Evolutionary conservation across 768 basidiomycete genomes (phyloP).

Genomic region (Rhodotorula toruloides): DNA sequence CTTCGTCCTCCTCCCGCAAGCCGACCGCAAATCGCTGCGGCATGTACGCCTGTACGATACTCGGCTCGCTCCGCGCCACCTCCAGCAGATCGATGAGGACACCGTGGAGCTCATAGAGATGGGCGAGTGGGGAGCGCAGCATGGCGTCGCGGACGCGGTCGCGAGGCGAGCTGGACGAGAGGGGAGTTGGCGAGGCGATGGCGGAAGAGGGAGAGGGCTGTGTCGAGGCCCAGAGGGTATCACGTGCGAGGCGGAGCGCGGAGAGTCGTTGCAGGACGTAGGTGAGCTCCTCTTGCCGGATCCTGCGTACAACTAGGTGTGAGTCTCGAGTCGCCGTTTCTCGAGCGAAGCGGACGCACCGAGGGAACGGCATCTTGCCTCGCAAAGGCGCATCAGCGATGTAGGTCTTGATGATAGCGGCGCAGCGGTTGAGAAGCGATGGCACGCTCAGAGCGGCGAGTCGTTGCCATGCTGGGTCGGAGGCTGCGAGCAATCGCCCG

Average conservation of each 20-base stretch:
- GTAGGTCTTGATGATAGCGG: conserved; percentile 62
- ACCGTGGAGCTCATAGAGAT: conserved; percentile 82
- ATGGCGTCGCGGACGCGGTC: conserved; percentile 64
- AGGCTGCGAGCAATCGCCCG: background rate
- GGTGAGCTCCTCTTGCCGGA: conserved; percentile 80
- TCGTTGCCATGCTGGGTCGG: conserved; percentile 56
- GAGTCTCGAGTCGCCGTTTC: background rate
- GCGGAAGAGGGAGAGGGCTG: conserved; percentile 58
- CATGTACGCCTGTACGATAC: conserved; percentile 6
- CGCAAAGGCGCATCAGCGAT: conserved; percentile 78
- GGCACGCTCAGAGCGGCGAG: conserved; percentile 70
- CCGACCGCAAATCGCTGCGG: conserved; percentile 7
- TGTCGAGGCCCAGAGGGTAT: conserved; percentile 68
- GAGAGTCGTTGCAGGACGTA: conserved; percentile 76
- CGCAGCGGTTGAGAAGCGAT: conserved; percentile 70
- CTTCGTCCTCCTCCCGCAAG: background rate
- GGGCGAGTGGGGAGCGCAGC: conserved; percentile 68
- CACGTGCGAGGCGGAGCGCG: conserved; percentile 65
- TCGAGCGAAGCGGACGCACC: conserved; percentile 51
- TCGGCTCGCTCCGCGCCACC: background rate
- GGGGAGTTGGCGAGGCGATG: conserved; percentile 41
- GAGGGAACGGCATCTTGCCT: conserved; percentile 81
- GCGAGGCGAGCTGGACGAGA: conserved; percentile 54
- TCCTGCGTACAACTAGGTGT: conserved; percentile 50
- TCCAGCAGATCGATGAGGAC: conserved; percentile 44